Percentiles rank a stretch among this genome's conserved stretches.
Evolutionary conservation across 140 eudicot genomes (phyloP).

Genomic region (Ambrosia hybrid): DNA sequence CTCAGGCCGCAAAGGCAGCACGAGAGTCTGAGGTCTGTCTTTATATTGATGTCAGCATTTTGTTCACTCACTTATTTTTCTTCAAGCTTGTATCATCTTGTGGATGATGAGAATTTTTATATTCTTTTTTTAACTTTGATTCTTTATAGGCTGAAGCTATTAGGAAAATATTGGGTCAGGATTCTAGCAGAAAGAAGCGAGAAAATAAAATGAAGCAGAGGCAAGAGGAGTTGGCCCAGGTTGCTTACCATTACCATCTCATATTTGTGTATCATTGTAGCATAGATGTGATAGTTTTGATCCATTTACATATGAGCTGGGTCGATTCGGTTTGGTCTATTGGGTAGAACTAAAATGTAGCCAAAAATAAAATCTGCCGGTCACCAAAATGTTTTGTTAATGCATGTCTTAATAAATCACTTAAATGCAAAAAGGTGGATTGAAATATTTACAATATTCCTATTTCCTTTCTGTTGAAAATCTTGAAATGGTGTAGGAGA

Average conservation of each 20-base stretch:
- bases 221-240: conserved; percentile 73
- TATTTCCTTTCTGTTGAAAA: neutral
- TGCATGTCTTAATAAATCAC: too few relatives aligned
- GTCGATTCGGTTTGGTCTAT: too few relatives aligned
- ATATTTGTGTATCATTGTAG: neutral
- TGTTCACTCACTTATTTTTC: neutral
- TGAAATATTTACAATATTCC: too few relatives aligned
- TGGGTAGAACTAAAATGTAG: too few relatives aligned
- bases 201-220: conserved; percentile 63
- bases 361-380: too few relatives aligned
- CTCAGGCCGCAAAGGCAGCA: conserved; percentile 76
- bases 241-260: conserved; percentile 15
- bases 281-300: too few relatives aligned
- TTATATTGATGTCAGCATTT: neutral
- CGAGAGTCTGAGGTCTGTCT: conserved; percentile 64
- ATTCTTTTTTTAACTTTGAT: neutral
- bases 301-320: too few relatives aligned
- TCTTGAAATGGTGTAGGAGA: conserved; percentile 50
- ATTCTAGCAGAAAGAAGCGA: conserved; percentile 76
- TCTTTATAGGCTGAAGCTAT: conserved; percentile 46
- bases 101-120: neutral
- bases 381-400: too few relatives aligned
- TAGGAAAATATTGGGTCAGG: conserved; percentile 58
- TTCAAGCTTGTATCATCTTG: neutral
- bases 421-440: too few relatives aligned